Evolutionary conservation across 306 rosid genomes (phyloP), one percentile per base, ranked within the genome.

Genomic region (Purshia tridentata): DNA sequence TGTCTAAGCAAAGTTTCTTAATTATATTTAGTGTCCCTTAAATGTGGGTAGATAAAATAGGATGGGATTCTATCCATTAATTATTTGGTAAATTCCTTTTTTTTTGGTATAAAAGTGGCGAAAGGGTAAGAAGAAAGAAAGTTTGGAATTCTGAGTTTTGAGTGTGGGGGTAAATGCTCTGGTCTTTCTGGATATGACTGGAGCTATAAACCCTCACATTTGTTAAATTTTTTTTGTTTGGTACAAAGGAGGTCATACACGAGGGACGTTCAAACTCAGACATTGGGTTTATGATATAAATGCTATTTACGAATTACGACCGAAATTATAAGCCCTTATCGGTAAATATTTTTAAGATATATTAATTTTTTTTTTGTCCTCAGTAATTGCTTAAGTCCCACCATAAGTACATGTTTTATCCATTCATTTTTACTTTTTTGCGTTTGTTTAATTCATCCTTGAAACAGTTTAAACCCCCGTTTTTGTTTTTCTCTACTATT

Each of bases 141-240:
- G 40, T 2, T 39, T 68, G 16, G 13, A 41, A 16, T 41, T 6
- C 16, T 41, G 50, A 63, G 4, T 44, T 41, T 41, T 63, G 40
- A 44, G 51, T 69, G 63, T 56, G 63, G 51, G 73, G 57, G 22
- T 69, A 46, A 69, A 39, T 69, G 73, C 73, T 52, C 62, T n/a
- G n/a, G n/a, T n/a, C n/a, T n/a, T n/a, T n/a, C n/a, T 69, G 13
- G 35, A 29, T 35, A 53, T 16, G 23, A 39, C 40, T 69, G 73
- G 73, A 69, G 73, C 61, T 19, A 53, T 51, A 54, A 53, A 19
- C 63, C 64, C 62, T 48, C 74, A 19, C 52, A 41, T 70, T 70
- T 57, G 75, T 54, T 44, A 16, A 23, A 4, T 44, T 22, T 9
- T 63, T 19, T 56, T 29, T 29, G 35, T 29, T 29, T 29, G 35